Conservation (phyloP, 805 yeast species). For the Starmerella geochares region DNA sequence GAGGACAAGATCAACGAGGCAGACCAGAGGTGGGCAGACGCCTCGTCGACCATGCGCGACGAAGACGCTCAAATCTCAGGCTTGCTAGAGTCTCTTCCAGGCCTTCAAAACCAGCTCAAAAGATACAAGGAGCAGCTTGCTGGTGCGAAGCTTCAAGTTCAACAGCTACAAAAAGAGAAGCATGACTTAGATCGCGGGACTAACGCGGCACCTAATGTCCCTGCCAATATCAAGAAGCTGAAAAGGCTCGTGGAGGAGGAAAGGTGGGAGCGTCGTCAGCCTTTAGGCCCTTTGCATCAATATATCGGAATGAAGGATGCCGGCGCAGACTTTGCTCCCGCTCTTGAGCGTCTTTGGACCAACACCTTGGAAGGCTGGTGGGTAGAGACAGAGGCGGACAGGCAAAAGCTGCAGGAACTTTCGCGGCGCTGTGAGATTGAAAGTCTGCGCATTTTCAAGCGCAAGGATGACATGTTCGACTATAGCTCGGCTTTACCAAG, state of each 20-base stretch:
- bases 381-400: constrained; percentile 56
- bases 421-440: constrained; percentile 24
- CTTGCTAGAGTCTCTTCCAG: neutral
- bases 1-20: neutral
- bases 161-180: neutral
- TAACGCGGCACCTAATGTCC: neutral
- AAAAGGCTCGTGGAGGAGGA: neutral
- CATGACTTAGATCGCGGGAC: neutral
- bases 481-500: constrained; percentile 40
- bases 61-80: neutral
- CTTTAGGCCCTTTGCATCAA: constrained; percentile 75
- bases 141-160: neutral
- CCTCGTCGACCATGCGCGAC: neutral
- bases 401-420: constrained; percentile 28
- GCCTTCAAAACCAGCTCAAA: neutral
- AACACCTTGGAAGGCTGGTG: constrained; percentile 50
- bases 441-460: constrained; percentile 38
- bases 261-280: constrained; percentile 34
- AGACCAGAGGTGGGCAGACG: neutral
- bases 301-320: constrained; percentile 45
- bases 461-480: constrained; percentile 50
- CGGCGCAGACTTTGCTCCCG: constrained; percentile 41
- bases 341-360: constrained; percentile 49
- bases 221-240: neutral
- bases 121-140: neutral